Conservation (phyloP, 306 rosid genomes). For the Quercus dentata region DNA sequence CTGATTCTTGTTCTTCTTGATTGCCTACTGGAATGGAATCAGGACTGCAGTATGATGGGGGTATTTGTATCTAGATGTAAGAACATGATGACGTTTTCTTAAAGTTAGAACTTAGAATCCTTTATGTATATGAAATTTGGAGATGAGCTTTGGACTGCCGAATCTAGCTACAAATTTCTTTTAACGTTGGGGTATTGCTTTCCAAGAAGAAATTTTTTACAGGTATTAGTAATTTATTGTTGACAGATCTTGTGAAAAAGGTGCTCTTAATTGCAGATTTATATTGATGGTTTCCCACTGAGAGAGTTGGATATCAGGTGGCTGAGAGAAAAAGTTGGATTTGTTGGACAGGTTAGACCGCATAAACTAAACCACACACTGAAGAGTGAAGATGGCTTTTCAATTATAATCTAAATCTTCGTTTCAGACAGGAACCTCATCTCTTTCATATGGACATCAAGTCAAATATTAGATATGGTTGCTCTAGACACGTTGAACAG, state of each 20-base stretch:
- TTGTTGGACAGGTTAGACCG: slow-evolving; percentile 39
- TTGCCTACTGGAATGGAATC: neutral
- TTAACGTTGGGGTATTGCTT: neutral
- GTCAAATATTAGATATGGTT: slow-evolving; percentile 44
- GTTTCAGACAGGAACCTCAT: slow-evolving; percentile 46
- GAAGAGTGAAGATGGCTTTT: neutral
- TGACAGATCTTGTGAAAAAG: neutral
- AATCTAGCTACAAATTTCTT: neutral
- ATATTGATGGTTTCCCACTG: slow-evolving; percentile 37
- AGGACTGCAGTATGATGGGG: neutral
- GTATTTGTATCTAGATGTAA: neutral
- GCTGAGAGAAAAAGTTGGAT: slow-evolving; percentile 46
- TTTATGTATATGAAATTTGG: neutral
- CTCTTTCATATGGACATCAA: slow-evolving; percentile 40
- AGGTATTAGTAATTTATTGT: neutral
- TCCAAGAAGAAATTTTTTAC: neutral
- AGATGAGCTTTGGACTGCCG: neutral
- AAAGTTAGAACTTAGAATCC: neutral
- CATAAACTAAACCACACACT: neutral
- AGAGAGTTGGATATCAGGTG: slow-evolving; percentile 41
- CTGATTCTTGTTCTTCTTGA: neutral
- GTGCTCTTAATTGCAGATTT: slow-evolving; percentile 31
- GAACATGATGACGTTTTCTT: neutral
- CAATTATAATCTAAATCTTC: slow-evolving; percentile 9
- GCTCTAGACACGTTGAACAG: slow-evolving; percentile 22